phyloP scores from a whole-genome alignment of 176 grass and related monocot species.

The Phyllostachys edulis region DNA sequence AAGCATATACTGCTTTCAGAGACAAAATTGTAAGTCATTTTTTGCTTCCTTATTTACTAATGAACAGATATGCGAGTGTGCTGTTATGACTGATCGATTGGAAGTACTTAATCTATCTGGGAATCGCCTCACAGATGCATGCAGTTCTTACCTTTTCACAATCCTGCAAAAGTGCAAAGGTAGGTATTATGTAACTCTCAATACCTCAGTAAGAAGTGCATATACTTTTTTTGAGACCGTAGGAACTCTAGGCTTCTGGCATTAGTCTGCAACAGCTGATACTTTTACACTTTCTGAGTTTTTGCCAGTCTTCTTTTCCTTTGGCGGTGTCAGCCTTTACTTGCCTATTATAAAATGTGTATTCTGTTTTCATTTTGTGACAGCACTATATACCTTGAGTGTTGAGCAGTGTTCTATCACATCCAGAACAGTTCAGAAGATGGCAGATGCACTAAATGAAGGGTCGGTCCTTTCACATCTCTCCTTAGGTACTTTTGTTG shows the following conservation, averaged over 20 bases:
- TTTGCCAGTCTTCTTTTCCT: slow-evolving; percentile 22
- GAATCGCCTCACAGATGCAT: slow-evolving; percentile 94
- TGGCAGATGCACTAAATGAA: slow-evolving; percentile 74
- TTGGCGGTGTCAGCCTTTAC: background rate
- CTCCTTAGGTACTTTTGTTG: slow-evolving; percentile 68
- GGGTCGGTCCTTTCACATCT: slow-evolving; percentile 90
- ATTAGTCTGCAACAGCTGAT: background rate
- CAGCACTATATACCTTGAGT: slow-evolving; percentile 91
- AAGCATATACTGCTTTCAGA: background rate
- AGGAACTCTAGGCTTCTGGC: background rate
- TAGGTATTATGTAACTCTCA: slow-evolving; percentile 11
- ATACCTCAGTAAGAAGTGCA: background rate
- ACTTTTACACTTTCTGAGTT: background rate
- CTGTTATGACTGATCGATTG: slow-evolving; percentile 67
- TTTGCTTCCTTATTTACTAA: slow-evolving; percentile 27
- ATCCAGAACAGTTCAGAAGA: slow-evolving; percentile 90
- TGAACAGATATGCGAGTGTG: slow-evolving; percentile 89
- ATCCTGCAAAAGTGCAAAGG: slow-evolving; percentile 92
- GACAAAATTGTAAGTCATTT: background rate
- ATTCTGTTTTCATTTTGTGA: slow-evolving; percentile 30
- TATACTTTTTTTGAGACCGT: background rate
- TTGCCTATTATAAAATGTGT: slow-evolving; percentile 25
- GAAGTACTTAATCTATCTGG: slow-evolving; percentile 95
- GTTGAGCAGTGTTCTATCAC: slow-evolving; percentile 94
- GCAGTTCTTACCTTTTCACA: slow-evolving; percentile 91